Percentiles rank a stretch among this genome's conserved stretches.
These are phyloP conservation scores for Tuber melanosporum DNA, from an alignment of 495 filamentous ascomycete species.

Conservation along the genomic window DNA sequence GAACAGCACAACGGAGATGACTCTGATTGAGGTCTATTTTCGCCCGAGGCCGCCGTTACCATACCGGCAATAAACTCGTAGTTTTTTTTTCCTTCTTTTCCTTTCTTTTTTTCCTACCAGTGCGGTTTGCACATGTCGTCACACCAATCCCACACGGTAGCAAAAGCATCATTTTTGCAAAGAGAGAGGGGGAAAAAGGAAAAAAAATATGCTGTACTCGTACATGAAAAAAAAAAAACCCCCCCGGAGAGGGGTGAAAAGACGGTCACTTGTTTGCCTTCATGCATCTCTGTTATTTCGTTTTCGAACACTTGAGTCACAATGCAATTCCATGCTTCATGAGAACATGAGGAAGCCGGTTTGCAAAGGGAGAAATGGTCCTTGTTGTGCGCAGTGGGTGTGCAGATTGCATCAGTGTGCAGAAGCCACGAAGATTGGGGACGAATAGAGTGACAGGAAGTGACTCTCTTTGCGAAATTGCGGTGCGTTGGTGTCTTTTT, in stretches of 20 bases:
- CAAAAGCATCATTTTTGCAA: neutral
- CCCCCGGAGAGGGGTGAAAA: neutral
- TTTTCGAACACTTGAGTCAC: neutral
- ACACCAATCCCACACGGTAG: neutral
- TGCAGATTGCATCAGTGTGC: slow-evolving; percentile 33
- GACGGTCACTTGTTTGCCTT: neutral
- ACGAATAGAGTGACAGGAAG: slow-evolving; percentile 10
- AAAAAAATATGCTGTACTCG: neutral
- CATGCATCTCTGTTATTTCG: neutral
- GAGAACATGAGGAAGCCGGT: neutral
- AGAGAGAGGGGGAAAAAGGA: neutral
- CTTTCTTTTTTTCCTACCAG: neutral
- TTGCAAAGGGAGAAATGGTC: neutral
- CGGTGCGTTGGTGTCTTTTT: slow-evolving; percentile 10
- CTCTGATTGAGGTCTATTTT: neutral
- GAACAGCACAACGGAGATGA: neutral
- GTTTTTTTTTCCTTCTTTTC: slow-evolving; percentile 3
- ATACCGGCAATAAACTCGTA: neutral
- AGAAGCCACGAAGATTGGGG: slow-evolving; percentile 9
- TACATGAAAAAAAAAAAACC: neutral
- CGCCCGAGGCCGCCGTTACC: neutral
- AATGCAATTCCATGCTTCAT: neutral
- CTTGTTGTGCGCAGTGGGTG: neutral
- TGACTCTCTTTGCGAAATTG: slow-evolving; percentile 7
- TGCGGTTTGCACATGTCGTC: neutral